A percentile compares a stretch with the other conserved stretches of the same genome.
Conservation (phyloP, 805 yeast genomes). For the Hemisphaericaspora nanyangensis region DNA sequence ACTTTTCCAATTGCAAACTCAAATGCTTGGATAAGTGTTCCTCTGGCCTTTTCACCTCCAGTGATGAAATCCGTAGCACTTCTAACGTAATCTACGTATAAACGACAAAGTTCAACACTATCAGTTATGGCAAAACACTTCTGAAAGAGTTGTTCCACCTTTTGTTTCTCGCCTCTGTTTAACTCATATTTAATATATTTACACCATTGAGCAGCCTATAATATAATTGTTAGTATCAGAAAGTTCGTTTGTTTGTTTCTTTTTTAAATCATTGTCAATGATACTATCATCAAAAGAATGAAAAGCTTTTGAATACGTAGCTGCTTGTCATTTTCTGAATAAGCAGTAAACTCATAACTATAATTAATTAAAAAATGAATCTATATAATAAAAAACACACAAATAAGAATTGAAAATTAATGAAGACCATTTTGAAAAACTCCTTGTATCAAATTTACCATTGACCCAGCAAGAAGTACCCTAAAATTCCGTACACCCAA, state of each 20-base stretch:
- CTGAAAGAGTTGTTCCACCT: constrained; percentile 63
- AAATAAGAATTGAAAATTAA: not conserved
- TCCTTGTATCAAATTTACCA: no score
- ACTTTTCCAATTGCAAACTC: constrained; percentile 76
- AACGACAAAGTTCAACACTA: constrained; percentile 67
- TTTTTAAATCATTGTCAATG: not conserved
- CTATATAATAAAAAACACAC: no score
- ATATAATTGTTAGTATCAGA: constrained; percentile 17
- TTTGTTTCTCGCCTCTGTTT: constrained; percentile 58
- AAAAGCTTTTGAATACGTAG: not conserved
- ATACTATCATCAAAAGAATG: not conserved
- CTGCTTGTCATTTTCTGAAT: no score
- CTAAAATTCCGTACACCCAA: no score
- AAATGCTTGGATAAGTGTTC: constrained; percentile 72
- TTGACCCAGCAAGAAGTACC: no score
- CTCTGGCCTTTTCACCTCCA: constrained; percentile 78
- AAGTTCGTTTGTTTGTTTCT: no score
- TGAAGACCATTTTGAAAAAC: not conserved
- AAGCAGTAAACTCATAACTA: not conserved
- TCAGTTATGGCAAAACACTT: constrained; percentile 59
- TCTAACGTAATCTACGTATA: constrained; percentile 76
- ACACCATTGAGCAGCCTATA: constrained; percentile 57
- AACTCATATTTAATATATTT: constrained; percentile 63
- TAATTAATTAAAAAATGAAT: no score
- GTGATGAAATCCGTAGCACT: constrained; percentile 65